Evolutionary conservation across 2,329 filamentous ascomycete species (phyloP).

Genomic region (Fusarium xylarioides): DNA sequence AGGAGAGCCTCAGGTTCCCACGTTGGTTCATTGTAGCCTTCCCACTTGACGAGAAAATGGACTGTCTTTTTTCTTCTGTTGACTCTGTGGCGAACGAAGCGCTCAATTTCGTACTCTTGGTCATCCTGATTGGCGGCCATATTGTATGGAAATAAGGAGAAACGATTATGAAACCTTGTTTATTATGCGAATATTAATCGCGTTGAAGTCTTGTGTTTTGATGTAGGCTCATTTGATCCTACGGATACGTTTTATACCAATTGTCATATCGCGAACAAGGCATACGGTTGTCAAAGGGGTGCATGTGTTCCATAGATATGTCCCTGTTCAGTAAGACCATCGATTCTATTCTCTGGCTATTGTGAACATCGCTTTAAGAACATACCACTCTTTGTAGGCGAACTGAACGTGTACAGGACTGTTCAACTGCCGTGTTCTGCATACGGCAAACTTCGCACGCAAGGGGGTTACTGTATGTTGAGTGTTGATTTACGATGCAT

Average conservation of each 20-base stretch:
- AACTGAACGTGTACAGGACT: rapidly evolving
- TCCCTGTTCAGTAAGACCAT: not conserved
- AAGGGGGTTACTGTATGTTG: not conserved
- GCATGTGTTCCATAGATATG: rapidly evolving
- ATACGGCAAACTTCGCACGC: too few species aligned
- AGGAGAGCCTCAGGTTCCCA: not conserved
- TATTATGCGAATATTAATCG: rapidly evolving
- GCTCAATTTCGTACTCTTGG: not conserved
- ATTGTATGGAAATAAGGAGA: rapidly evolving
- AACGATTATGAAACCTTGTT: not conserved
- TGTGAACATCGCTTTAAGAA: rapidly evolving
- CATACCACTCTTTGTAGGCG: rapidly evolving
- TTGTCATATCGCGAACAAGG: rapidly evolving
- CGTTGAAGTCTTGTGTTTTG: rapidly evolving
- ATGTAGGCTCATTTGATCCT: not conserved
- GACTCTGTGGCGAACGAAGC: not conserved
- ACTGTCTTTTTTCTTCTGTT: not conserved
- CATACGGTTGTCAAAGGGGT: rapidly evolving
- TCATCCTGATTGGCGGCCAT: not conserved
- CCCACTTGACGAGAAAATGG: not conserved
- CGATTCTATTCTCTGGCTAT: rapidly evolving
- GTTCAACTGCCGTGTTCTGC: rapidly evolving
- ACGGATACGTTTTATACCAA: not conserved
- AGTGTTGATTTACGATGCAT: rapidly evolving
- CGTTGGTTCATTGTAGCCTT: rapidly evolving